phyloP scores from a whole-genome alignment of 352 stramenopile genomes.

The Pseudoperonospora humuli region DNA sequence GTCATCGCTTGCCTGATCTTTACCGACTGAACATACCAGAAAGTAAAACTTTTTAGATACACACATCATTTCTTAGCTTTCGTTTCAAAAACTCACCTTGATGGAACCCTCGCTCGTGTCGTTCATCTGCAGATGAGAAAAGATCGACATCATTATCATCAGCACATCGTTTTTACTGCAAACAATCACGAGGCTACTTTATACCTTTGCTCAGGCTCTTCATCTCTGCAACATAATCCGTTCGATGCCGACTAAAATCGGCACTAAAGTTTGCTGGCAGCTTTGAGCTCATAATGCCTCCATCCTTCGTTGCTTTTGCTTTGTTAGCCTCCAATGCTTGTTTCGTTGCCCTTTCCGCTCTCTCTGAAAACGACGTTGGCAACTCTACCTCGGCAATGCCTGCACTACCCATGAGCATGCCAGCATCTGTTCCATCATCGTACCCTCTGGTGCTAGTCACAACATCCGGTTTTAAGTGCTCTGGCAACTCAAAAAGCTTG shows the following conservation, averaged over 20 bases:
- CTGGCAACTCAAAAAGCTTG: slow-evolving; percentile 53
- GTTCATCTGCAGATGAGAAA: slow-evolving; percentile 41
- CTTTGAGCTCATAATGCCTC: slow-evolving; percentile 38
- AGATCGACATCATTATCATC: neutral
- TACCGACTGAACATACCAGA: slow-evolving; percentile 31
- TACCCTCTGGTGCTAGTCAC: slow-evolving; percentile 26
- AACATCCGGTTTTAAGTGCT: slow-evolving; percentile 44
- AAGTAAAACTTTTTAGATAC: neutral
- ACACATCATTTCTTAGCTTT: neutral
- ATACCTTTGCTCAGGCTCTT: slow-evolving; percentile 63
- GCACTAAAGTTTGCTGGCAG: slow-evolving; percentile 69
- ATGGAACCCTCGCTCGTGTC: slow-evolving; percentile 56
- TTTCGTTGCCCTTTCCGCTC: slow-evolving; percentile 41
- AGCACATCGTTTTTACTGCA: neutral
- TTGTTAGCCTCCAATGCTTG: slow-evolving; percentile 30
- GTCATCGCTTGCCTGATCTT: slow-evolving; percentile 58
- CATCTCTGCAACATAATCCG: slow-evolving; percentile 55
- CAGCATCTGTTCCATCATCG: slow-evolving; percentile 38
- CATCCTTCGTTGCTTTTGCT: slow-evolving; percentile 1
- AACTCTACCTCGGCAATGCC: slow-evolving; percentile 79
- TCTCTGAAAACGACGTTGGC: slow-evolving; percentile 40
- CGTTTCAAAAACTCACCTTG: slow-evolving; percentile 20
- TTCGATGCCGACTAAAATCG: slow-evolving; percentile 70
- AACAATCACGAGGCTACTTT: neutral
- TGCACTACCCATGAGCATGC: slow-evolving; percentile 69